These are phyloP conservation scores for Umbilicus rupestris DNA, from an alignment of 164 flowering plant genomes.

Conservation along the genomic window DNA sequence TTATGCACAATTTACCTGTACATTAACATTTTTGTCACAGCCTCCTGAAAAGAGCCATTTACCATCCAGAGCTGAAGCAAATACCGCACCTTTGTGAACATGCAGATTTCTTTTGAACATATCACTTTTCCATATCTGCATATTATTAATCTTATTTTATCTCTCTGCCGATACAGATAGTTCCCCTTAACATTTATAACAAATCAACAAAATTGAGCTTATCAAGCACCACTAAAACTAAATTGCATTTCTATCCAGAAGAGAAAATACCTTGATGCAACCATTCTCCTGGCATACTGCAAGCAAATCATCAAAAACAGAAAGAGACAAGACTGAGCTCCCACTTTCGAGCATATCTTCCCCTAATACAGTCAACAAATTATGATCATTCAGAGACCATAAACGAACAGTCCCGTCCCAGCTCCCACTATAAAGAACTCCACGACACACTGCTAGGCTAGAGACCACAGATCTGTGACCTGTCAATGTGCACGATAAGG, in stretches of 20 bases:
- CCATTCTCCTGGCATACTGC: conserved; percentile 74
- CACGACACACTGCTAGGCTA: conserved; percentile 41
- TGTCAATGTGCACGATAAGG: conserved; percentile 51
- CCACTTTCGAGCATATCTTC: conserved; percentile 45
- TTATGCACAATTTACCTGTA: conserved; percentile 42
- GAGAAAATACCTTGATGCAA: conserved; percentile 40
- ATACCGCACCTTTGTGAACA: conserved; percentile 45
- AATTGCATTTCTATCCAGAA: not conserved
- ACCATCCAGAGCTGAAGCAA: conserved; percentile 43
- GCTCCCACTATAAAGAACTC: conserved; percentile 95
- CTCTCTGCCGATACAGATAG: not conserved
- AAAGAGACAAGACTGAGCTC: conserved; percentile 50
- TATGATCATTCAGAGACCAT: conserved; percentile 81
- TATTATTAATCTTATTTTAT: not conserved
- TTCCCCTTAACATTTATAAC: not conserved
- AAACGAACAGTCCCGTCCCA: conserved; percentile 92
- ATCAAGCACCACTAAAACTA: no score
- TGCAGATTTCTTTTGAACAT: conserved; percentile 31
- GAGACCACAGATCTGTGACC: conserved; percentile 93
- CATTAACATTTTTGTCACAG: conserved; percentile 56
- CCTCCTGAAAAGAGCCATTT: conserved; percentile 74
- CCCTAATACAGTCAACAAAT: conserved; percentile 64
- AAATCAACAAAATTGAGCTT: not conserved
- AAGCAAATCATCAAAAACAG: conserved; percentile 35
- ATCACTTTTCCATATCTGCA: conserved; percentile 79